Evolutionary conservation across 805 yeast genomes (phyloP).

Genomic region (Candida sanyiensis): DNA sequence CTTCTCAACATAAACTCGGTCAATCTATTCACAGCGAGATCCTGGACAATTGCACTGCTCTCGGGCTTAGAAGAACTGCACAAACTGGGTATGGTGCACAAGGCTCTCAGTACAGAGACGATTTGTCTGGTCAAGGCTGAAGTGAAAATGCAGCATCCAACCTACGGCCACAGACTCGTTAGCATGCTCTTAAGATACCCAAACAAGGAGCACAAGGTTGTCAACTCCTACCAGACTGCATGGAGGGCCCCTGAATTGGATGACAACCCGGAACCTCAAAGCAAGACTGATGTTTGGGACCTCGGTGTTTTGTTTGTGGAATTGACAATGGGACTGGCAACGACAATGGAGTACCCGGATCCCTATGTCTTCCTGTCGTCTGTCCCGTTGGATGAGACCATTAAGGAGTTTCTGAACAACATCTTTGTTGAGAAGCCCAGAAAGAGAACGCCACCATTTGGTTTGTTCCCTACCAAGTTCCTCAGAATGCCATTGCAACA

Average conservation of each 20-base stretch:
- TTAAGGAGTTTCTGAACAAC: conserved; percentile 58
- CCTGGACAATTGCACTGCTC: conserved; percentile 81
- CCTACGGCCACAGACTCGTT: conserved; percentile 48
- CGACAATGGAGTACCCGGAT: conserved; percentile 8
- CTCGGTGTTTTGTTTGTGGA: conserved; percentile 74
- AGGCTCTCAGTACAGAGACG: conserved; percentile 55
- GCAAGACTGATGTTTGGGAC: conserved; percentile 92
- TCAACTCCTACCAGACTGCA: conserved; percentile 19
- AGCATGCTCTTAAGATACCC: conserved; percentile 35
- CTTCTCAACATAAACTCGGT: conserved; percentile 62
- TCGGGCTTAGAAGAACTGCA: conserved; percentile 84
- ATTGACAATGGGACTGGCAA: conserved; percentile 46
- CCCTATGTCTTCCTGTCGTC: conserved; percentile 46
- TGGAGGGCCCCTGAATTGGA: conserved; percentile 83
- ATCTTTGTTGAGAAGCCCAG: conserved; percentile 63
- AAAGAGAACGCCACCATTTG: conserved; percentile 77
- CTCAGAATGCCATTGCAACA: conserved; percentile 62
- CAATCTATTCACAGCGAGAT: conserved; percentile 69
- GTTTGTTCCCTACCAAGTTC: conserved; percentile 77
- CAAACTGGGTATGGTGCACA: conserved; percentile 78
- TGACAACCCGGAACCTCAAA: conserved; percentile 44
- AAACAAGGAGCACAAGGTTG: conserved; percentile 24
- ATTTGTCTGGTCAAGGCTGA: conserved; percentile 48
- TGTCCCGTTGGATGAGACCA: conserved; percentile 45
- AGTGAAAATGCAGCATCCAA: conserved; percentile 54